Base-by-base conservation (phyloP, 2,329 filamentous ascomycete species). In the Iodosphaeria phyllophila region DNA sequence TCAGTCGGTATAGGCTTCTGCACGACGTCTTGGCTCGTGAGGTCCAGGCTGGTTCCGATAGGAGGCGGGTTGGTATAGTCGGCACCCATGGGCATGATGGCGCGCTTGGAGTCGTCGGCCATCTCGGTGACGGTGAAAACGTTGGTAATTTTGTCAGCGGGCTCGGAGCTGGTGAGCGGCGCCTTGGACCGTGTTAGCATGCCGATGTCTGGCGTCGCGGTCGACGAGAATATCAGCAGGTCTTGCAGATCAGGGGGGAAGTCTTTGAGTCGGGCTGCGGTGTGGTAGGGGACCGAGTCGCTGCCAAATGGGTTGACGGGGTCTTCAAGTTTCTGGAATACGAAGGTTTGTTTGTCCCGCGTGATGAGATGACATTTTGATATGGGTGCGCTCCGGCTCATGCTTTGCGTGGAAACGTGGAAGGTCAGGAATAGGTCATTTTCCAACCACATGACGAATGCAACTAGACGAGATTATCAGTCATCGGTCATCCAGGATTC, bases 371-470 rank as follows among this genome's bases (percentile, higher is more conserved):
- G 74, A 41, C 83, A 92, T n/a, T 64, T 59, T 1, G 78, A 82
- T 14, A 64, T 50, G 5, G 71, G 65, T 28, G 60, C 58, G n/a
- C n/a, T n/a, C n/a, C n/a, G n/a, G n/a, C n/a, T n/a, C n/a, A n/a
- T n/a, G n/a, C n/a, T n/a, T n/a, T n/a, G n/a, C 31, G 61, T 63
- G 16, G 62, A 54, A n/a, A 77, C 80, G 47, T 93, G 75, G 13
- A 89, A 66, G 28, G 74, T 61, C 22, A 95, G 58, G 43, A 93
- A 91, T 3, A 86, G 54, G 37, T 91, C 56, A 37, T 89, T 92
- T 41, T 89, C 78, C 12, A 95, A 61, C 89, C 91, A 98, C 18
- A 64, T 63, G 20, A 98, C 60, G 10, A 76, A 75, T 4, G 82
- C 79, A 3, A 91, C 79, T 74, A 37, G 24, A 16, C 13, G 18